These are phyloP conservation scores for Paramecium sonneborni DNA, from an alignment of 73 alveolate genomes.

Conservation along the genomic window DNA sequence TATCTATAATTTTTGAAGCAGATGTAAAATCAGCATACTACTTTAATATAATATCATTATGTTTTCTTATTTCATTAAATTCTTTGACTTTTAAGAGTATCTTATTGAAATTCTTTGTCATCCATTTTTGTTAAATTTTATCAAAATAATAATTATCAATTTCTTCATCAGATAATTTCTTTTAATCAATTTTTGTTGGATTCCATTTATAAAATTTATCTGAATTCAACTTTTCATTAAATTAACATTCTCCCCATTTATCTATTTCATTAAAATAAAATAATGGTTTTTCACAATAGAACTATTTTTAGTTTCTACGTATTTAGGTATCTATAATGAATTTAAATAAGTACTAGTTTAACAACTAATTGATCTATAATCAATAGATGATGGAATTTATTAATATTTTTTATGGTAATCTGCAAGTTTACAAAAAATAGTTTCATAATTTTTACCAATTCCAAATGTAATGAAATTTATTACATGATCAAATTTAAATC, in stretches of 20 bases:
- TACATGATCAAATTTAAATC: neutral
- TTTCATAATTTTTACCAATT: neutral
- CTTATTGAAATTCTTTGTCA: neutral
- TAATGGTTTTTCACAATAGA: neutral
- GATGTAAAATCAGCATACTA: constrained; percentile 64
- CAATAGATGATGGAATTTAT: neutral
- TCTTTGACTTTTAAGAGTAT: too few species aligned
- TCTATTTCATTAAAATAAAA: neutral
- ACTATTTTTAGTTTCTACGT: neutral
- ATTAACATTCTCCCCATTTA: neutral
- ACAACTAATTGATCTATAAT: neutral
- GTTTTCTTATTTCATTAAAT: neutral
- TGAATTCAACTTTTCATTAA: neutral
- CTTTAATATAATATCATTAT: constrained; percentile 16
- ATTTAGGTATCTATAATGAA: neutral
- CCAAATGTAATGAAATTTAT: neutral
- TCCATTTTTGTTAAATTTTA: neutral
- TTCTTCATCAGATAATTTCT: neutral
- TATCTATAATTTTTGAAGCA: constrained; percentile 57
- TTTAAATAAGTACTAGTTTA: neutral
- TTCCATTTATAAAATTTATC: neutral
- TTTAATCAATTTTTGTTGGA: neutral
- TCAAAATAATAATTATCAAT: neutral
- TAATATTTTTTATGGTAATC: neutral
- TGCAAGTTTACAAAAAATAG: neutral